A percentile compares a stretch with the other conserved stretches of the same genome.
Evolutionary conservation across 2,329 filamentous ascomycete species (phyloP).

Genomic region (Aspergillus sp.): DNA sequence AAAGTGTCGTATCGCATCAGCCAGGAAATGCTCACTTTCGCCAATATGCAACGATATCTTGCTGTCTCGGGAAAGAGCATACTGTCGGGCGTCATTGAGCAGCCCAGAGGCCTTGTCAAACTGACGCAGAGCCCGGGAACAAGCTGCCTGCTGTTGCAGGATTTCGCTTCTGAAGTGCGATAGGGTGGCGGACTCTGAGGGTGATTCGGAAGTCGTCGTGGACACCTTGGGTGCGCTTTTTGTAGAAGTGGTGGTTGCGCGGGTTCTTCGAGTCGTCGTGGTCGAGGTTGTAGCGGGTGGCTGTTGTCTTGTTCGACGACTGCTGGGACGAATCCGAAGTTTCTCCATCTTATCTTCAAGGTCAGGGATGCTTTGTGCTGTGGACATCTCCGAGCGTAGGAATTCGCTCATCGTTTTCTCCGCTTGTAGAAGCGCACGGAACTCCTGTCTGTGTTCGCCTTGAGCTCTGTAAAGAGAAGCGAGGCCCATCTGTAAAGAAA

Average conservation of each 20-base stretch:
- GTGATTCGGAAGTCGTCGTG: constrained; percentile 12
- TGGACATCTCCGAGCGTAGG: constrained; percentile 29
- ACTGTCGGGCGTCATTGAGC: constrained; percentile 42
- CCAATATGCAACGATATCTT: constrained; percentile 55
- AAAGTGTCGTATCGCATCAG: constrained; percentile 53
- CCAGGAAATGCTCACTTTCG: constrained; percentile 37
- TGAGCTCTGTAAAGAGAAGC: constrained; percentile 49
- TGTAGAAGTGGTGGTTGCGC: constrained; percentile 26
- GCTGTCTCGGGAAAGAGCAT: constrained; percentile 52
- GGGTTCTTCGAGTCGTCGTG: constrained; percentile 28
- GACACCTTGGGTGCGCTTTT: constrained; percentile 22
- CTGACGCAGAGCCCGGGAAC: constrained; percentile 44
- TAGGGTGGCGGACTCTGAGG: constrained; percentile 38
- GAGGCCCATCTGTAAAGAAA: constrained; percentile 48
- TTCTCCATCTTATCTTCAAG: constrained; percentile 45
- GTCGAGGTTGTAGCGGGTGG: constrained; percentile 16
- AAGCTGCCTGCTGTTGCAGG: constrained; percentile 51
- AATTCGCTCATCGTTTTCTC: constrained; percentile 47
- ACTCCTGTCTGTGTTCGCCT: constrained; percentile 48
- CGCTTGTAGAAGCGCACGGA: constrained; percentile 49
- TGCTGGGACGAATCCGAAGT: constrained; percentile 35
- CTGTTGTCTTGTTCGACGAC: constrained; percentile 21
- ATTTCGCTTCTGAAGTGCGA: constrained; percentile 49
- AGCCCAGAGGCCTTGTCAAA: constrained; percentile 59
- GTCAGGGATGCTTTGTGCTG: constrained; percentile 29